These are phyloP conservation scores for Adansonia digitata DNA, from an alignment of 345 rosid species.

Conservation along the genomic window DNA sequence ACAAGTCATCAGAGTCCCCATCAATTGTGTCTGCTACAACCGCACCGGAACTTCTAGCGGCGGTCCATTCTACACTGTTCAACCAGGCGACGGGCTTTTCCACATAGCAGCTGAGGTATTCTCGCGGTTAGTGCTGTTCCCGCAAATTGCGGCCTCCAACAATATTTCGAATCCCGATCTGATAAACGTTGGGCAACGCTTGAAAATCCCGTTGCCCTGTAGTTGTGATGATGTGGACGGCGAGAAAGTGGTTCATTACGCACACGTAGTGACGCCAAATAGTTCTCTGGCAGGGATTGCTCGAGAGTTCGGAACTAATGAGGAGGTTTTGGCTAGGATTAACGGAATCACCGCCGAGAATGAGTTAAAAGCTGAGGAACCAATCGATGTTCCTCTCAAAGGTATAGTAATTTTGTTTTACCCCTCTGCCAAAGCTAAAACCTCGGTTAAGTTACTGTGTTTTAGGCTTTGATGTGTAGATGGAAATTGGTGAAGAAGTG, in stretches of 20 bases:
- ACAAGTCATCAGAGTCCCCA: slow-evolving; percentile 41
- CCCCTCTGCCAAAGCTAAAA: too few relatives aligned
- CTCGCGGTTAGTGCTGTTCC: slow-evolving; percentile 20
- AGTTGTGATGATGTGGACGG: slow-evolving; percentile 54
- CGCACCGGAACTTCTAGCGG: slow-evolving; percentile 45
- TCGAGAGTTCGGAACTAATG: slow-evolving; percentile 33
- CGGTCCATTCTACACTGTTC: slow-evolving; percentile 43
- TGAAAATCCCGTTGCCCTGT: slow-evolving; percentile 64
- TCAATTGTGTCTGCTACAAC: slow-evolving; percentile 57
- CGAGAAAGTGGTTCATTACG: slow-evolving; percentile 45
- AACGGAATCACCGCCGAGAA: slow-evolving; percentile 36
- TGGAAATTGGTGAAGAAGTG: background rate
- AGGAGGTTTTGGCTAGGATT: slow-evolving; percentile 25
- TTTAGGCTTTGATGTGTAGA: background rate
- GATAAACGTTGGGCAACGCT: slow-evolving; percentile 30
- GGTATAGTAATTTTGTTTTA: slow-evolving; percentile 25
- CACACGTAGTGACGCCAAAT: slow-evolving; percentile 42
- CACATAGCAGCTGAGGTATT: slow-evolving; percentile 35
- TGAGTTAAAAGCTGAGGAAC: slow-evolving; percentile 29
- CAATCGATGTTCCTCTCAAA: slow-evolving; percentile 57
- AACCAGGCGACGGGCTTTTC: slow-evolving; percentile 30
- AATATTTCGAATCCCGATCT: slow-evolving; percentile 10
- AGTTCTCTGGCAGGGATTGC: slow-evolving; percentile 46
- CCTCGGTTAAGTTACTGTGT: too few relatives aligned
- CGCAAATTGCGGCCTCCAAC: slow-evolving; percentile 35